Evolutionary conservation across 2,329 filamentous ascomycete genomes (phyloP).

Genomic region (Xylaria arbuscula): DNA sequence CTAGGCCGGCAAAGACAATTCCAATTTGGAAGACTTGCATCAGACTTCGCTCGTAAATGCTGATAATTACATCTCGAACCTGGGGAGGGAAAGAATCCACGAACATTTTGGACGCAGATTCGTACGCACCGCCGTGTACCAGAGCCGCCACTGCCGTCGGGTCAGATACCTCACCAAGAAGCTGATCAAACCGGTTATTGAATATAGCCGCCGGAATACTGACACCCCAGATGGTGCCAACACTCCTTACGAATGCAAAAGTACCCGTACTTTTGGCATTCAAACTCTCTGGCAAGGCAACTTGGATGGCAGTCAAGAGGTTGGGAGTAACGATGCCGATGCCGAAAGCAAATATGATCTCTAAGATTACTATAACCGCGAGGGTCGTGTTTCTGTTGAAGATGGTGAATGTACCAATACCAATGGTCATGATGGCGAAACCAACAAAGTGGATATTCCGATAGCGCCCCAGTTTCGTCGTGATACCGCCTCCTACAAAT

Average conservation of each 20-base stretch:
- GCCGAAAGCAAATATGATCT: constrained; percentile 52
- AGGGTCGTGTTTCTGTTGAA: constrained; percentile 49
- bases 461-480: constrained; percentile 24
- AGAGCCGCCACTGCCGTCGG: constrained; percentile 18
- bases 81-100: constrained; percentile 27
- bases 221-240: constrained; percentile 56
- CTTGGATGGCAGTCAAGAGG: constrained; percentile 54
- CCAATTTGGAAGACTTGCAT: constrained; percentile 35
- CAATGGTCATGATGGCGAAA: constrained; percentile 48
- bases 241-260: constrained; percentile 53
- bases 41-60: constrained; percentile 34
- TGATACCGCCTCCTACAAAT: constrained; percentile 19
- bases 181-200: constrained; percentile 36
- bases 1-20: constrained; percentile 33
- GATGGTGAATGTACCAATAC: constrained; percentile 52
- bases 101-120: constrained; percentile 27
- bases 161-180: constrained; percentile 17
- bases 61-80: constrained; percentile 27
- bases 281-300: constrained; percentile 45
- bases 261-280: constrained; percentile 49
- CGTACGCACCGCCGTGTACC: constrained; percentile 27
- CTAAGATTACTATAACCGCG: constrained; percentile 51
- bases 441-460: constrained; percentile 41
- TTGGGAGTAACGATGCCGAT: constrained; percentile 51
- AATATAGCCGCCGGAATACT: constrained; percentile 54